A percentile compares a stretch with the other conserved stretches of the same genome.
phyloP scores from a whole-genome alignment of 2,329 filamentous ascomycete species.

The Pseudocercospora macadamiae region DNA sequence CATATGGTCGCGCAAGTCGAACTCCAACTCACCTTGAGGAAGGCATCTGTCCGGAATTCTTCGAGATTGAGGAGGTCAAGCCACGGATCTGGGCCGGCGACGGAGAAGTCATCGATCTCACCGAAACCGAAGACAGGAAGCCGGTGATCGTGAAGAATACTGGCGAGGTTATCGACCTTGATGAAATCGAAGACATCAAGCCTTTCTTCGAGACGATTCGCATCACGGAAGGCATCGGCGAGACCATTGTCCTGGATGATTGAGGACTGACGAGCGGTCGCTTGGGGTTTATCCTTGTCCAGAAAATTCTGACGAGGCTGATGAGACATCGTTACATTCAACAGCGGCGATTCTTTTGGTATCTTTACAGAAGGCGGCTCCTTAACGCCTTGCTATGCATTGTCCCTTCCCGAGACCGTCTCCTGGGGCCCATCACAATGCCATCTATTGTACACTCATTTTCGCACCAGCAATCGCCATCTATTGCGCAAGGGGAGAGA shows the following conservation, averaged over 20 bases:
- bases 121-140: background rate
- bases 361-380: conserved; percentile 2
- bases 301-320: background rate
- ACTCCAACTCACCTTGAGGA: background rate
- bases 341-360: background rate
- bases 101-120: background rate
- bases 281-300: background rate
- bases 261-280: too few species aligned
- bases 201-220: background rate
- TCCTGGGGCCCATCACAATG: background rate
- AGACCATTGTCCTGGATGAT: background rate
- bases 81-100: background rate
- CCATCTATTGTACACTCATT: conserved; percentile 25
- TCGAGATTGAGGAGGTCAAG: background rate
- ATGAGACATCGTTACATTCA: too few species aligned
- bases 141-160: background rate
- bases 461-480: conserved; percentile 8
- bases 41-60: background rate
- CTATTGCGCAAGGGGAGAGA: conserved; percentile 39
- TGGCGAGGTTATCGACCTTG: background rate
- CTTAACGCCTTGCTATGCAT: conserved; percentile 3
- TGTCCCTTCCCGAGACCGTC: background rate
- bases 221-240: background rate
- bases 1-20: background rate
- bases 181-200: background rate